A percentile compares a stretch with the other conserved stretches of the same genome.
phyloP scores from a whole-genome alignment of 1,284 basidiomycete genomes.

The Malassezia pachydermatis region DNA sequence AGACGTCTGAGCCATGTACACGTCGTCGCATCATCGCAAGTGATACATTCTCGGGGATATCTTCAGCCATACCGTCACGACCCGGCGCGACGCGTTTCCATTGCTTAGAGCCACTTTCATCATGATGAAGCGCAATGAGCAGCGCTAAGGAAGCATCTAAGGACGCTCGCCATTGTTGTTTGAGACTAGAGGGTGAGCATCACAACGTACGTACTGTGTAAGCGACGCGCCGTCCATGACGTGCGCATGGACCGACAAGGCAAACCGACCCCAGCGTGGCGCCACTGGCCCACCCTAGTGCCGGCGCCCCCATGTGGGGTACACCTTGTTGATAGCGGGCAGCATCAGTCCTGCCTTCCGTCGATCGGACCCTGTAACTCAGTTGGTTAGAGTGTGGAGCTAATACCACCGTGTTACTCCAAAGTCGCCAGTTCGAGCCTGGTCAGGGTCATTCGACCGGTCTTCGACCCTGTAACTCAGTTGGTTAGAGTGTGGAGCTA shows the following conservation, averaged over 20 bases:
- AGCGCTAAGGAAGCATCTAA: conserved; percentile 26
- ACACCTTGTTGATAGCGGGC: too few relatives aligned
- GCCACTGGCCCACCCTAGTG: too few relatives aligned
- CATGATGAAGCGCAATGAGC: conserved; percentile 25
- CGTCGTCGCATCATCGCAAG: conserved; percentile 50
- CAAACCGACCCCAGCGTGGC: neutral
- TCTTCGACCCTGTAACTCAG: too few relatives aligned
- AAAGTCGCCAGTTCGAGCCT: conserved; percentile 25
- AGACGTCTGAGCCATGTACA: conserved; percentile 61
- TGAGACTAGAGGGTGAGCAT: conserved; percentile 12
- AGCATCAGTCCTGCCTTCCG: too few relatives aligned
- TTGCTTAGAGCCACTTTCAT: conserved; percentile 22
- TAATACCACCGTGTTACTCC: conserved; percentile 19
- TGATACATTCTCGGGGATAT: conserved; percentile 20
- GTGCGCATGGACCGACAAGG: neutral
- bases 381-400: conserved; percentile 24
- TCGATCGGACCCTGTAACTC: conserved; percentile 17
- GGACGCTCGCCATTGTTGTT: conserved; percentile 29
- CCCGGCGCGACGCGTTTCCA: conserved; percentile 20
- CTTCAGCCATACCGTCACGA: conserved; percentile 12
- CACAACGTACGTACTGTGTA: neutral
- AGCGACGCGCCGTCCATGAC: conserved; percentile 13
- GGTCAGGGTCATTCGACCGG: conserved; percentile 21
- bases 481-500: conserved; percentile 22
- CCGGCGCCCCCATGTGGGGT: too few relatives aligned